phyloP scores from a whole-genome alignment of 805 yeast genomes.

The Priceomyces melissophilus region DNA sequence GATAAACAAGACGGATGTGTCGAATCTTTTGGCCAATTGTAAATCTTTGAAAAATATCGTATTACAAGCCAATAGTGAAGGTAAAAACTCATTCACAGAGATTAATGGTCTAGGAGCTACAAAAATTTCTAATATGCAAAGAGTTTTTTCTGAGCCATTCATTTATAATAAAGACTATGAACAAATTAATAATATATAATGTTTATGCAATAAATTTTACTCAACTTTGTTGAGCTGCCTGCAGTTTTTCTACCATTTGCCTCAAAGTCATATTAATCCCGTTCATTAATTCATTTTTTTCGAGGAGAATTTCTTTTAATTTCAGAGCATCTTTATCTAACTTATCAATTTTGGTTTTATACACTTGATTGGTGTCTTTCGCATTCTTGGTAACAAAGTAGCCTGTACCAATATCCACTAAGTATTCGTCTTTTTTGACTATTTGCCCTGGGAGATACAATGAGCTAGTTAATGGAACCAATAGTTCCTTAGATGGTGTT shows the following conservation, averaged over 20 bases:
- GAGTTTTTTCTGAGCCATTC: slow-evolving; percentile 48
- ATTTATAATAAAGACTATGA: slow-evolving; percentile 40
- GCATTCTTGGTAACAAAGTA: slow-evolving; percentile 81
- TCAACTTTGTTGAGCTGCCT: slow-evolving; percentile 7
- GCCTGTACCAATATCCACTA: slow-evolving; percentile 96
- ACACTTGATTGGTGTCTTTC: slow-evolving; percentile 65
- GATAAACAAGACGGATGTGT: slow-evolving; percentile 53
- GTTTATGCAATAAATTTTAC: neutral
- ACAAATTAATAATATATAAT: slow-evolving; percentile 1
- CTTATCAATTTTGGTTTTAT: slow-evolving; percentile 68
- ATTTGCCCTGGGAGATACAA: slow-evolving; percentile 85
- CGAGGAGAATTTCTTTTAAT: slow-evolving; percentile 69
- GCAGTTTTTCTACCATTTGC: slow-evolving; percentile 39
- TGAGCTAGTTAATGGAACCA: slow-evolving; percentile 87
- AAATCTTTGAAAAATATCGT: slow-evolving; percentile 43
- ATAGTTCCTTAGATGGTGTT: slow-evolving; percentile 43
- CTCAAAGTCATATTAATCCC: slow-evolving; percentile 59
- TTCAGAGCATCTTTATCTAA: slow-evolving; percentile 70
- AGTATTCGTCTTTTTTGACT: slow-evolving; percentile 59
- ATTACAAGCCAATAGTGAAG: slow-evolving; percentile 22
- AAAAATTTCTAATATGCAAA: slow-evolving; percentile 38
- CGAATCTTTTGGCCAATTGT: slow-evolving; percentile 47
- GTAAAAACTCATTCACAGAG: slow-evolving; percentile 14
- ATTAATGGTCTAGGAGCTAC: slow-evolving; percentile 50
- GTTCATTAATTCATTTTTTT: slow-evolving; percentile 63